Evolutionary conservation across 345 rosid genomes (phyloP).

Genomic region (Fremontodendron californicum): DNA sequence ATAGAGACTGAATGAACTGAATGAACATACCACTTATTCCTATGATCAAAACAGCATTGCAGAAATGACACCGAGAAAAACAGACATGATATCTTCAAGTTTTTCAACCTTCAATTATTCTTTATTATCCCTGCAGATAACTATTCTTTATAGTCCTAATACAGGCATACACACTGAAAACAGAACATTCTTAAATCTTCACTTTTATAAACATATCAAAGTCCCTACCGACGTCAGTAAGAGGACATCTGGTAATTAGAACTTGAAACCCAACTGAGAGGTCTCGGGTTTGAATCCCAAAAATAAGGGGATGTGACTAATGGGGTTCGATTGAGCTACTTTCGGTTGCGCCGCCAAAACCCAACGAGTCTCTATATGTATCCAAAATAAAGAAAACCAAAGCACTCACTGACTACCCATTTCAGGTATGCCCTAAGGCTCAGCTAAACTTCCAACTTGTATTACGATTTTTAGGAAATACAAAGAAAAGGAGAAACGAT

Average conservation of each 20-base stretch:
- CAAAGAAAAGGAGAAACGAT: not conserved
- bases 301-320: not conserved
- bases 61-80: not conserved
- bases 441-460: not conserved
- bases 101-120: not conserved
- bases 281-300: not conserved
- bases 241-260: not conserved
- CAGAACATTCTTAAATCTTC: not conserved
- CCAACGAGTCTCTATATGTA: not conserved
- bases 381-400: not conserved
- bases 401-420: not conserved
- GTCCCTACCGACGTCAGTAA: not conserved
- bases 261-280: not conserved
- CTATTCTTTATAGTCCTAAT: not conserved
- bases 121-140: not conserved
- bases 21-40: not conserved
- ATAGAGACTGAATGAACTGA: not conserved
- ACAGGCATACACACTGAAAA: not conserved
- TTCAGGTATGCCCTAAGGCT: not conserved
- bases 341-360: no score
- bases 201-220: not conserved
- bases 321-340: no score
- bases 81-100: not conserved
- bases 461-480: not conserved
- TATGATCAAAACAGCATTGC: not conserved